phyloP scores from a whole-genome alignment of 2,329 filamentous ascomycete species.

The Fusarium denticulatum region DNA sequence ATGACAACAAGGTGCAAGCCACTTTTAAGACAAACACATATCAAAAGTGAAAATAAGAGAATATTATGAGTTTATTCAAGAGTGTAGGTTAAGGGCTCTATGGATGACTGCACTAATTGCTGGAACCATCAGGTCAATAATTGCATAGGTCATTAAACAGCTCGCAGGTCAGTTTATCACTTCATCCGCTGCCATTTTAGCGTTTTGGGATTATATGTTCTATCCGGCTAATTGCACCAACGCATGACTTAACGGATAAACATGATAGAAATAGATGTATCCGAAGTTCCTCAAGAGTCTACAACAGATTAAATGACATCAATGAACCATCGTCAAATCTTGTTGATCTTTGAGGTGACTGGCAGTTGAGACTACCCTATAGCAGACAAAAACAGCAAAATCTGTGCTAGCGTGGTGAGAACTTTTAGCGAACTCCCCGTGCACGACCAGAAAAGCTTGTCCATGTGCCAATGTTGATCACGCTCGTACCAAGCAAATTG shows the following conservation, averaged over 20 bases:
- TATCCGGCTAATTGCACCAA: fast-evolving
- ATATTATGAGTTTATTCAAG: fast-evolving
- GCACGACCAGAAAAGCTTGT: slow-evolving; percentile 8
- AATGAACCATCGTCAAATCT: background rate
- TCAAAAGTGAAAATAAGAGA: background rate
- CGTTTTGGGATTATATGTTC: fast-evolving
- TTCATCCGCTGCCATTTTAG: fast-evolving
- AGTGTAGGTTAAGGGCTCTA: background rate
- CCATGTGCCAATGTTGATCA: background rate
- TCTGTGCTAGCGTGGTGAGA: background rate
- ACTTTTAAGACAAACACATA: background rate
- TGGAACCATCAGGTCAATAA: no score
- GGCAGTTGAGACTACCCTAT: background rate
- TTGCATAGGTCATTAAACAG: fast-evolving
- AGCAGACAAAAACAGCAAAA: background rate
- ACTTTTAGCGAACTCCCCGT: background rate
- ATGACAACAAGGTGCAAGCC: background rate
- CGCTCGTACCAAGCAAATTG: background rate
- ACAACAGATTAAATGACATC: background rate
- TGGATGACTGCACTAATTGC: no score
- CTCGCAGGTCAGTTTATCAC: fast-evolving
- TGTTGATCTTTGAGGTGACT: background rate
- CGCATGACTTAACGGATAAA: fast-evolving
- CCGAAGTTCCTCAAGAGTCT: fast-evolving
- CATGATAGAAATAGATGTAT: fast-evolving